Evolutionary conservation across 208 protist genomes (phyloP).

Genomic region (Herpetomonas muscarum): DNA sequence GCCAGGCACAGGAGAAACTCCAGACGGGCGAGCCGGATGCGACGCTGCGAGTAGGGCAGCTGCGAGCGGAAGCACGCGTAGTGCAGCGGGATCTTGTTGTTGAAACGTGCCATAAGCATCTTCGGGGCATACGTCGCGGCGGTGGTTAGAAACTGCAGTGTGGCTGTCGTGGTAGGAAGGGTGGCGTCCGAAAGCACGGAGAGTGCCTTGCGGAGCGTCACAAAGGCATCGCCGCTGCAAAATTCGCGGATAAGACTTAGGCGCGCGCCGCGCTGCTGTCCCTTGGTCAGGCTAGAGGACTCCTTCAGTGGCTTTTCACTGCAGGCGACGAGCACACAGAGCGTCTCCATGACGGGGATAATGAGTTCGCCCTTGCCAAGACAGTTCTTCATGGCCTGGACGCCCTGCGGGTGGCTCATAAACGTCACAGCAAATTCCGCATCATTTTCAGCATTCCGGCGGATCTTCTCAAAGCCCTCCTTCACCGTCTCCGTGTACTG

Average conservation of each 20-base stretch:
- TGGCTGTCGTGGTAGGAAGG: conserved; percentile 34
- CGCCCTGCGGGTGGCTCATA: conserved; percentile 49
- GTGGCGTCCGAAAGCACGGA: conserved; percentile 47
- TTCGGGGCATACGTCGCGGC: conserved; percentile 56
- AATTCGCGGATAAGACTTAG: conserved; percentile 54
- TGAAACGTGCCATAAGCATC: conserved; percentile 69
- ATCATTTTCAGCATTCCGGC: conserved; percentile 26
- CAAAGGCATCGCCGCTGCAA: conserved; percentile 53
- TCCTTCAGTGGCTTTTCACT: conserved; percentile 14
- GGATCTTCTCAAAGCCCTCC: conserved; percentile 79
- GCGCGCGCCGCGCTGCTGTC: conserved; percentile 11
- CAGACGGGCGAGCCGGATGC: conserved; percentile 54
- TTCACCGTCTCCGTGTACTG: conserved; percentile 74
- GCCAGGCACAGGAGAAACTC: conserved; percentile 72
- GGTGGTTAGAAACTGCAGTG: conserved; percentile 54
- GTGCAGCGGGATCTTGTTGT: conserved; percentile 61
- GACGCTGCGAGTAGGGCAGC: conserved; percentile 75
- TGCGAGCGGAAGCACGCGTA: conserved; percentile 66
- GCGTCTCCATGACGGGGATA: conserved; percentile 32
- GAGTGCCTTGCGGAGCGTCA: conserved; percentile 41
- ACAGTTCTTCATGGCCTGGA: conserved; percentile 53
- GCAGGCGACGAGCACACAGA: conserved; percentile 43
- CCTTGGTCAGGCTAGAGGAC: neutral
- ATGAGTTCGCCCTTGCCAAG: conserved; percentile 33
- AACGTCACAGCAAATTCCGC: conserved; percentile 47